Evolutionary conservation across 371 early-diverging fungal species (phyloP).

Genomic region (Umbelopsis sp.): DNA sequence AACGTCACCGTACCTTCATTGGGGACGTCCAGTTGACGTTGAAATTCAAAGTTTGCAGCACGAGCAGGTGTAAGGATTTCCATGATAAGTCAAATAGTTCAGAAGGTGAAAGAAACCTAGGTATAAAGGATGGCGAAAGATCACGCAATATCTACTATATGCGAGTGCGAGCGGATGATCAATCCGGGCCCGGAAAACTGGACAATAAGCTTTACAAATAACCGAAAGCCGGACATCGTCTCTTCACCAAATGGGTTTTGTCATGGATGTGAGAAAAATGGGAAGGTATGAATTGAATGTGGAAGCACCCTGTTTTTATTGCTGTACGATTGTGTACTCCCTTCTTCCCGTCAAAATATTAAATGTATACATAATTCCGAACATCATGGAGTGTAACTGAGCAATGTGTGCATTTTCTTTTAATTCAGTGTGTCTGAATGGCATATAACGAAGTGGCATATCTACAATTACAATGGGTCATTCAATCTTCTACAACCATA

Average conservation of each 20-base stretch:
- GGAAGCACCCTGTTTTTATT: too few relatives aligned
- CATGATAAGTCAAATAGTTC: neutral
- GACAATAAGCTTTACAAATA: neutral
- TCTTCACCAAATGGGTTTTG: too few relatives aligned
- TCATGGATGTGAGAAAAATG: too few relatives aligned
- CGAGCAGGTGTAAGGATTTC: conserved; percentile 1
- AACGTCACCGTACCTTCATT: neutral
- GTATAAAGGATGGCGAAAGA: neutral
- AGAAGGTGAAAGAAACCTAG: neutral
- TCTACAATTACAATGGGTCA: neutral
- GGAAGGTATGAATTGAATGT: too few relatives aligned
- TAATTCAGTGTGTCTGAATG: neutral
- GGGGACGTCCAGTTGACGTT: neutral
- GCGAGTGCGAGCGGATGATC: neutral
- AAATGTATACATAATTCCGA: too few relatives aligned
- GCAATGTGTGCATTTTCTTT: neutral
- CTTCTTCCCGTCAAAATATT: too few relatives aligned
- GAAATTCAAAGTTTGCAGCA: neutral
- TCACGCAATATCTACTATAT: neutral
- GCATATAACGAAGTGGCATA: neutral
- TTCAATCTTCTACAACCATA: neutral
- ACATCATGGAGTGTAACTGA: too few relatives aligned
- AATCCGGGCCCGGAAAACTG: too few relatives aligned
- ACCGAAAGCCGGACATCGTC: neutral
- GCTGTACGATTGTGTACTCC: too few relatives aligned